A percentile compares a stretch with the other conserved stretches of the same genome.
phyloP scores from a whole-genome alignment of 2,329 filamentous ascomycete genomes.

The Colletotrichum higginsianum region DNA sequence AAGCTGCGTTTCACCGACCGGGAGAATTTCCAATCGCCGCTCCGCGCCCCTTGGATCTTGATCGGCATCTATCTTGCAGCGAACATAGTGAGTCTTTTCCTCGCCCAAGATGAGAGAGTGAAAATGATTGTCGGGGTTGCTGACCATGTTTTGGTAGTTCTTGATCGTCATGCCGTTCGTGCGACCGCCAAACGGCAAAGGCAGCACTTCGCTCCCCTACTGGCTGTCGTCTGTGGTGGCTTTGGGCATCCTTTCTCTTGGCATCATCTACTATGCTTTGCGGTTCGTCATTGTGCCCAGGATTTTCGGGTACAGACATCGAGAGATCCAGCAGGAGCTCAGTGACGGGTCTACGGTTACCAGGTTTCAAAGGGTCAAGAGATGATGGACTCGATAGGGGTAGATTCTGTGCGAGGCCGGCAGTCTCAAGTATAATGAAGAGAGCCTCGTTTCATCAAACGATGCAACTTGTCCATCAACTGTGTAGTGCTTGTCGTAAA shows the following conservation, averaged over 20 bases:
- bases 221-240: slow-evolving; percentile 39
- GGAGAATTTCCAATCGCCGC: slow-evolving; percentile 42
- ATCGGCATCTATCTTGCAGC: slow-evolving; percentile 37
- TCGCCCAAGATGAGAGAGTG: background rate
- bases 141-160: slow-evolving; percentile 4
- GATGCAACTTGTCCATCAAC: too few relatives aligned
- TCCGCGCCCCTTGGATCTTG: slow-evolving; percentile 43
- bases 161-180: slow-evolving; percentile 37
- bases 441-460: too few relatives aligned
- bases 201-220: slow-evolving; percentile 35
- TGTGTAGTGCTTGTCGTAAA: too few relatives aligned
- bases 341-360: slow-evolving; percentile 37
- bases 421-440: too few relatives aligned
- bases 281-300: slow-evolving; percentile 21
- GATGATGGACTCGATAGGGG: background rate
- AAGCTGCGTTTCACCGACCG: slow-evolving; percentile 44
- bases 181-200: slow-evolving; percentile 31
- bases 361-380: slow-evolving; percentile 29
- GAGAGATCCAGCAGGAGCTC: slow-evolving; percentile 27
- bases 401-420: background rate
- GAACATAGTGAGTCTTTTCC: slow-evolving; percentile 17
- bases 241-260: slow-evolving; percentile 24
- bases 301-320: slow-evolving; percentile 27
- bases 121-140: background rate
- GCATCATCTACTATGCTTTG: slow-evolving; percentile 28